These are phyloP conservation scores for Bathelium albidoporum DNA, from an alignment of 495 filamentous ascomycete genomes.

Conservation along the genomic window DNA sequence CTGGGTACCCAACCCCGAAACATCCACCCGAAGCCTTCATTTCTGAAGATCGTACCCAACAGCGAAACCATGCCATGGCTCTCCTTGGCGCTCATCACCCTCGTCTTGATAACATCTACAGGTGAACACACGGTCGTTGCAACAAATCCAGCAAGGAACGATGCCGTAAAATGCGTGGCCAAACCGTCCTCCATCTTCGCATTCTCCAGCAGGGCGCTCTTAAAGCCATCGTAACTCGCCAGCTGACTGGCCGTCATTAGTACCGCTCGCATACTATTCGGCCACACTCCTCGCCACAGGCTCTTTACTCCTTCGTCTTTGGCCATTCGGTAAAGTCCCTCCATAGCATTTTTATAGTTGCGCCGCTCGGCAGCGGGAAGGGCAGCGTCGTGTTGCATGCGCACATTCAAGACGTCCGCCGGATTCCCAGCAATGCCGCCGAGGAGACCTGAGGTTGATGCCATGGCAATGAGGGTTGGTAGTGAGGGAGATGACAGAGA, in stretches of 20 bases:
- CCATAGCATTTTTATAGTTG: slow-evolving; percentile 80
- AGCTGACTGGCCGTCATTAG: slow-evolving; percentile 91
- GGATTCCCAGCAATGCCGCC: slow-evolving; percentile 88
- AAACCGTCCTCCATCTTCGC: slow-evolving; percentile 66
- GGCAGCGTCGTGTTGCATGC: slow-evolving; percentile 93
- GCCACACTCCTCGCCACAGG: slow-evolving; percentile 83
- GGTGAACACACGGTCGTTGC: slow-evolving; percentile 92
- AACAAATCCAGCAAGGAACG: slow-evolving; percentile 79
- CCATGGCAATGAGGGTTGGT: slow-evolving; percentile 64
- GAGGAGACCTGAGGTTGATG: slow-evolving; percentile 72
- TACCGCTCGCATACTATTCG: slow-evolving; percentile 78
- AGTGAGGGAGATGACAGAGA: slow-evolving; percentile 47
- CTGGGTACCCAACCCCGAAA: slow-evolving; percentile 97
- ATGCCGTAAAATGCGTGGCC: slow-evolving; percentile 76
- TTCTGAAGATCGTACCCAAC: slow-evolving; percentile 51
- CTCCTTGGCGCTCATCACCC: slow-evolving; percentile 70
- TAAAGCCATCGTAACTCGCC: slow-evolving; percentile 87
- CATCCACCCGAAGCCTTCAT: slow-evolving; percentile 80
- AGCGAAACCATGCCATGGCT: slow-evolving; percentile 32
- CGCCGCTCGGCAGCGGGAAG: slow-evolving; percentile 62
- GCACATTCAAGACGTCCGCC: slow-evolving; percentile 92
- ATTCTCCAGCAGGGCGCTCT: slow-evolving; percentile 57
- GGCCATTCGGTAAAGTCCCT: slow-evolving; percentile 77
- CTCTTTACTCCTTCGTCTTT: slow-evolving; percentile 61
- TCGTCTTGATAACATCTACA: slow-evolving; percentile 94